Percentiles rank a stretch among this genome's conserved stretches.
These are phyloP conservation scores for Lantana camara DNA, from an alignment of 257 asterid species.

Conservation along the genomic window DNA sequence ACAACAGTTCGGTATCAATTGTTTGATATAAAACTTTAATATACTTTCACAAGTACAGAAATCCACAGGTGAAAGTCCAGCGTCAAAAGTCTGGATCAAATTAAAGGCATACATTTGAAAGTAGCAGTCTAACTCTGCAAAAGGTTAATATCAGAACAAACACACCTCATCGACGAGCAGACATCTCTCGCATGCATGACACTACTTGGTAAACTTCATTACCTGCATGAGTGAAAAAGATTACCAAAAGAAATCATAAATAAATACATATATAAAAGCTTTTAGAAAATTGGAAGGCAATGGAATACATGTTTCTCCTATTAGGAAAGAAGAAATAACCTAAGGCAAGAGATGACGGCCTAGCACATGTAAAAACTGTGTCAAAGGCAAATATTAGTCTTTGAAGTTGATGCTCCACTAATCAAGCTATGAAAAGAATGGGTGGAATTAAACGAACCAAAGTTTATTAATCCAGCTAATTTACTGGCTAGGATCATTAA, in stretches of 20 bases:
- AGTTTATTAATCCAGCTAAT: background rate
- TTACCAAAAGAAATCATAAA: constrained; percentile 1
- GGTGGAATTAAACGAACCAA: background rate
- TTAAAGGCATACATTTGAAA: constrained; percentile 27
- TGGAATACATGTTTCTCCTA: too few relatives aligned
- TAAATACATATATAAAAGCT: too few relatives aligned
- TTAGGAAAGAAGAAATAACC: too few relatives aligned
- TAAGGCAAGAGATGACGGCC: too few relatives aligned
- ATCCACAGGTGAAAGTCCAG: constrained; percentile 11
- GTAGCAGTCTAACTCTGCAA: constrained; percentile 25
- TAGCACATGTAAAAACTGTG: too few relatives aligned
- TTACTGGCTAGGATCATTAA: background rate
- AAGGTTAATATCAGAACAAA: constrained; percentile 31
- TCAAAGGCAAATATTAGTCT: too few relatives aligned
- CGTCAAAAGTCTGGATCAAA: too few relatives aligned
- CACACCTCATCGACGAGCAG: constrained; percentile 35
- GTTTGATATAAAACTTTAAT: constrained; percentile 29
- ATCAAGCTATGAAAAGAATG: too few relatives aligned
- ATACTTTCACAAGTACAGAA: constrained; percentile 31
- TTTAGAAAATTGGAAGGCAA: too few relatives aligned
- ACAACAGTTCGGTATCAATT: constrained; percentile 24
- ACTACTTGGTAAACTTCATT: constrained; percentile 27
- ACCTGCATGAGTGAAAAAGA: constrained; percentile 32
- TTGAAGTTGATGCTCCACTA: too few relatives aligned
- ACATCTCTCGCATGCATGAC: constrained; percentile 21